Base-by-base conservation (phyloP, 176 grass and related monocot genomes). In the Oryza glumipatula region DNA sequence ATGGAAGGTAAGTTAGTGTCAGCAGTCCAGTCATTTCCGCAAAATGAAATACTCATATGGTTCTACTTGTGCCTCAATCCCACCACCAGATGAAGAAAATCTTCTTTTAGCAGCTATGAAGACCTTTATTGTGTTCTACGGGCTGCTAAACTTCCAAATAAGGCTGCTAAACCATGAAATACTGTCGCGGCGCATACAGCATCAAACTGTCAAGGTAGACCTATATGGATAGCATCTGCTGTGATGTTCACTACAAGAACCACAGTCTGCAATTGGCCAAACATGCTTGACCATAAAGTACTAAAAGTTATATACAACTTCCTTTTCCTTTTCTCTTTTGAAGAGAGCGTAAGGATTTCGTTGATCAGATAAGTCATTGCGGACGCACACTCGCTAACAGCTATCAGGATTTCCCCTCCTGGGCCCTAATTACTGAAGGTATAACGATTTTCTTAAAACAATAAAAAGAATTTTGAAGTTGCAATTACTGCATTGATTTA, bases 231-330 rank as follows among this genome's bases (percentile, higher is more conserved):
- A n/a, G 56, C 7, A 60, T 21, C 56, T 9, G 7, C 17, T 60
- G 19, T 60, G 19, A 60, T 6, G 56, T 60, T 60, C 19, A 60
- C 19, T n/a, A 60, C 23, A 23, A 23, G 23, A 17, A 65, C 64
- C 21, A 65, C 12, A 77, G 56, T 61, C 12, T 11, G 23, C 47
- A 28, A 39, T 36, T 45, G 38, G 38, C 28, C 75, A 36, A 76
- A 39, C 67, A 33, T 5, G n/a, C 17, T 81, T 72, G 36, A 35
- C 49, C 48, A 82, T 64, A 38, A 78, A 65, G 21, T 23, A 63
- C n/a, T 22, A 6, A 63, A 21, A 23, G 58, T 69, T 38, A 30
- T 38, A 65, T 60, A 65, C 33, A 41, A 22, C 22, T 43, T 33
- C 8, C 39, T 15, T 35, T 60, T 41, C 36, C 5, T 36, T 8